phyloP scores from a whole-genome alignment of 2,329 filamentous ascomycete genomes.

The Alternaria angustiovoidea region DNA sequence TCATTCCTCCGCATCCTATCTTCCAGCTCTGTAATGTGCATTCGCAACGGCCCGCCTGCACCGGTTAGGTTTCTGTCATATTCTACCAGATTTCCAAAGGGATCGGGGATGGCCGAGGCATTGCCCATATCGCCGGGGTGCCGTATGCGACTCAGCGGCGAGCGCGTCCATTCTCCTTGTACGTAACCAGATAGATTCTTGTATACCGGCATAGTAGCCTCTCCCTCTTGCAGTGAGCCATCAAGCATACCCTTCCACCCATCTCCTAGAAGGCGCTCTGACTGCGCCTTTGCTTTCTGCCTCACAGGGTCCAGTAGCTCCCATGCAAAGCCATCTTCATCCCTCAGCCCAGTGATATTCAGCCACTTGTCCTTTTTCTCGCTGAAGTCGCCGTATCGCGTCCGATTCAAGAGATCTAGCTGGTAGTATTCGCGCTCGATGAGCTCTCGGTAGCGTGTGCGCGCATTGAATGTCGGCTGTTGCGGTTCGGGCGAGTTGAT shows the following conservation, averaged over 20 bases:
- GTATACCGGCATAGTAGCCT: conserved; percentile 68
- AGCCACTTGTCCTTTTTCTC: conserved; percentile 55
- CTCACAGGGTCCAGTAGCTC: conserved; percentile 72
- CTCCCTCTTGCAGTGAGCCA: conserved; percentile 48
- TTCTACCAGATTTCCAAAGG: conserved; percentile 67
- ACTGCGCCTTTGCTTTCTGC: conserved; percentile 68
- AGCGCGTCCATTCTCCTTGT: conserved; percentile 76
- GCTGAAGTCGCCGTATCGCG: conserved; percentile 59
- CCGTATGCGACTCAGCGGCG: conserved; percentile 58
- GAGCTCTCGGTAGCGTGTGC: conserved; percentile 54
- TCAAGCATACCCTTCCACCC: conserved; percentile 36
- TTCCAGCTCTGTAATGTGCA: conserved; percentile 70
- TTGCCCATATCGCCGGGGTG: conserved; percentile 57
- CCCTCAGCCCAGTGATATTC: conserved; percentile 76
- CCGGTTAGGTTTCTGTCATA: conserved; percentile 87
- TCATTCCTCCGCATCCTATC: conserved; percentile 41
- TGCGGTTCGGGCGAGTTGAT: conserved; percentile 50
- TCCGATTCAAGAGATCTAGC: conserved; percentile 54
- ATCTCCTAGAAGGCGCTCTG: conserved; percentile 52
- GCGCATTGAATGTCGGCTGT: conserved; percentile 42
- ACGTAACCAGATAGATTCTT: conserved; percentile 80
- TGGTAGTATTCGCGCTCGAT: conserved; percentile 61
- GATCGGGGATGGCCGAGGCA: conserved; percentile 68
- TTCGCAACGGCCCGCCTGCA: conserved; percentile 67
- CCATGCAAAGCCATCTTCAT: conserved; percentile 81